Conservation (phyloP, 2,329 filamentous ascomycete species). For the Paramyrothecium sp. region DNA sequence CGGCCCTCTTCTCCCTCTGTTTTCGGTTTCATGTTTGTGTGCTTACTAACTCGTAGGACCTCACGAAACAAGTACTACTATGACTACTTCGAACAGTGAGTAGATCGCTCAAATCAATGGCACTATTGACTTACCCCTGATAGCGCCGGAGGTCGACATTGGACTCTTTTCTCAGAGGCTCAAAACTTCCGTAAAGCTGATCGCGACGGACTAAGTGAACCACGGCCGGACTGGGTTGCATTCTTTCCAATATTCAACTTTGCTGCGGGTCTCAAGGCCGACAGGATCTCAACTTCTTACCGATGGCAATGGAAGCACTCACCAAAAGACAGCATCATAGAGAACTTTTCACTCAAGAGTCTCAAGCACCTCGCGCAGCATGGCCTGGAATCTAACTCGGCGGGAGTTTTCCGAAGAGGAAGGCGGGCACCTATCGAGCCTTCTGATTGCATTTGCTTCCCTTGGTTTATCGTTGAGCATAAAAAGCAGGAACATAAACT, state of each 20-base stretch:
- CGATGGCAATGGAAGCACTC: constrained; percentile 5
- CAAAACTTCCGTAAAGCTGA: not conserved
- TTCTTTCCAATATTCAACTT: constrained; percentile 12
- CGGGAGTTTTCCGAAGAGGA: constrained; percentile 5
- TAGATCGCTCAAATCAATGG: not conserved
- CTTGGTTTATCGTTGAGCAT: constrained; percentile 15
- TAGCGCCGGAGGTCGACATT: constrained; percentile 1
- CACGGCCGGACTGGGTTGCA: constrained; percentile 13
- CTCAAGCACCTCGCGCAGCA: constrained; percentile 9
- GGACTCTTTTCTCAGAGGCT: constrained; percentile 8
- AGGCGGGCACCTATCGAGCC: constrained; percentile 1
- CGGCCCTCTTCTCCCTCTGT: too few species aligned
- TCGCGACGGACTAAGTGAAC: constrained; percentile 4
- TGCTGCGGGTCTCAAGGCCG: not conserved
- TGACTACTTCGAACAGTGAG: not conserved
- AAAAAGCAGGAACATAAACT: constrained; percentile 5
- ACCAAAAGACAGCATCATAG: constrained; percentile 8
- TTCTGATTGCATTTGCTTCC: constrained; percentile 12
- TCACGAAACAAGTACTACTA: not conserved
- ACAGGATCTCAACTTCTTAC: not conserved
- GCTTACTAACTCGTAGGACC: not conserved
- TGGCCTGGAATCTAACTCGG: constrained; percentile 8
- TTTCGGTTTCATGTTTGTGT: not conserved
- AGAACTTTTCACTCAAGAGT: constrained; percentile 11
- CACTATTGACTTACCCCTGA: not conserved